phyloP scores from a whole-genome alignment of 768 basidiomycete genomes.

The Crucibulum laeve region DNA sequence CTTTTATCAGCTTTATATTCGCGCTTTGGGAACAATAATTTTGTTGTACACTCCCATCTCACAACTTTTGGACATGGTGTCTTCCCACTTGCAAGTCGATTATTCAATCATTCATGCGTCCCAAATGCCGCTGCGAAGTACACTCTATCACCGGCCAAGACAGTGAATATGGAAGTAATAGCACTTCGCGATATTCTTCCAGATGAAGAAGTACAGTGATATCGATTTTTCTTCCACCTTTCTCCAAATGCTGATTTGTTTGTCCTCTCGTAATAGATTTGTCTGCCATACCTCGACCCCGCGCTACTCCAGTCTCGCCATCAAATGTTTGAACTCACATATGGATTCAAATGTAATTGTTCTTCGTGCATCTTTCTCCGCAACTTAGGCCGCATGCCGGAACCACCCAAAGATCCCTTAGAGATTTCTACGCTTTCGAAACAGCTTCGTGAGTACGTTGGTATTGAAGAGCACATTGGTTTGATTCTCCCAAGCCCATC shows the following conservation, averaged over 20 bases:
- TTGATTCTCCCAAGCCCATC: conserved; percentile 22
- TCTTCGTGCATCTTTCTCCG: conserved; percentile 46
- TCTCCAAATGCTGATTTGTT: conserved; percentile 5
- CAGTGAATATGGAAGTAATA: conserved; percentile 58
- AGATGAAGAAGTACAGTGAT: conserved; percentile 59
- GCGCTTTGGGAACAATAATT: conserved; percentile 81
- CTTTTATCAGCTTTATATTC: conserved; percentile 35
- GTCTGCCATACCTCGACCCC: conserved; percentile 75
- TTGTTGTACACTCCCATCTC: conserved; percentile 71
- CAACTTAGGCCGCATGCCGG: conserved; percentile 29
- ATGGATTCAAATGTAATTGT: conserved; percentile 68
- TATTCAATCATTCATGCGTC: conserved; percentile 79
- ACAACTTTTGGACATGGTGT: conserved; percentile 68
- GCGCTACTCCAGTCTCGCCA: conserved; percentile 61
- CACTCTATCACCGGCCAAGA: conserved; percentile 28
- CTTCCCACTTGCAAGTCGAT: conserved; percentile 73
- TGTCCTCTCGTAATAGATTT: conserved; percentile 41
- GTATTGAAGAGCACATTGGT: conserved; percentile 19
- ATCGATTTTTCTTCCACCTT: not conserved
- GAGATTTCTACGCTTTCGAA: conserved; percentile 23
- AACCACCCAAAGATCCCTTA: conserved; percentile 29
- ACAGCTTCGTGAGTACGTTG: conserved; percentile 33
- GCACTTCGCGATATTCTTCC: conserved; percentile 51
- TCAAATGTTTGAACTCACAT: conserved; percentile 53
- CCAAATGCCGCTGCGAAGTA: conserved; percentile 72